Percentiles rank a stretch among this genome's conserved stretches.
phyloP scores from a whole-genome alignment of 345 rosid genomes.

The Camelina neglecta region DNA sequence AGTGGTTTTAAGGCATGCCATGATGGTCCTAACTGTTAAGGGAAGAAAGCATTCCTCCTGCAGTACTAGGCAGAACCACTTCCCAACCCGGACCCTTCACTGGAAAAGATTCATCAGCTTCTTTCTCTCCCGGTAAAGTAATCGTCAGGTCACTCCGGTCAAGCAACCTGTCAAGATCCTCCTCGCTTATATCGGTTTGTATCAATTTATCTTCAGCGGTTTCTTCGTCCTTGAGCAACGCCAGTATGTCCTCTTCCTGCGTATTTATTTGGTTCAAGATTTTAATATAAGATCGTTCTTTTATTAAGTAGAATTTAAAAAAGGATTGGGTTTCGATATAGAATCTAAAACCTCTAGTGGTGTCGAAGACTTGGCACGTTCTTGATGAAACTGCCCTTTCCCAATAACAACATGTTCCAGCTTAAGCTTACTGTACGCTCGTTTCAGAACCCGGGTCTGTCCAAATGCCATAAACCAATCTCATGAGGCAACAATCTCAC shows the following conservation, averaged over 20 bases:
- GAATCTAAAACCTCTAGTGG: conserved; percentile 54
- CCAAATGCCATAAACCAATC: conserved; percentile 29
- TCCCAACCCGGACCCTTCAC: conserved; percentile 98
- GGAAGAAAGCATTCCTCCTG: conserved; percentile 82
- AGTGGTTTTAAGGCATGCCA: conserved; percentile 14
- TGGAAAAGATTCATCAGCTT: conserved; percentile 48
- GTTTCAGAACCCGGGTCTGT: conserved; percentile 89
- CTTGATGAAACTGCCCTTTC: conserved; percentile 95
- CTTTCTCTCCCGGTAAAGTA: conserved; percentile 35
- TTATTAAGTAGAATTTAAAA: background rate
- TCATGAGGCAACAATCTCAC: conserved; percentile 24
- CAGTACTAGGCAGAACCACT: conserved; percentile 74
- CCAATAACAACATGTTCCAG: conserved; percentile 97
- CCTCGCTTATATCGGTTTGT: conserved; percentile 83
- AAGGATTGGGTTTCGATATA: background rate
- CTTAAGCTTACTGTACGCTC: conserved; percentile 91
- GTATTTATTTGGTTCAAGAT: conserved; percentile 18
- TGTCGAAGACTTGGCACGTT: conserved; percentile 49
- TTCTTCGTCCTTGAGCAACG: conserved; percentile 76
- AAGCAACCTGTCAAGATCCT: conserved; percentile 69
- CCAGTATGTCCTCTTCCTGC: conserved; percentile 85
- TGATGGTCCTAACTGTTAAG: conserved; percentile 58
- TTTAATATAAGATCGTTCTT: background rate
- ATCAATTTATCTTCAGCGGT: conserved; percentile 87
- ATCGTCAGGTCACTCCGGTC: conserved; percentile 75